Base-by-base conservation (phyloP, 139 green algal species). In the Chlamydomonas schloesseri region DNA sequence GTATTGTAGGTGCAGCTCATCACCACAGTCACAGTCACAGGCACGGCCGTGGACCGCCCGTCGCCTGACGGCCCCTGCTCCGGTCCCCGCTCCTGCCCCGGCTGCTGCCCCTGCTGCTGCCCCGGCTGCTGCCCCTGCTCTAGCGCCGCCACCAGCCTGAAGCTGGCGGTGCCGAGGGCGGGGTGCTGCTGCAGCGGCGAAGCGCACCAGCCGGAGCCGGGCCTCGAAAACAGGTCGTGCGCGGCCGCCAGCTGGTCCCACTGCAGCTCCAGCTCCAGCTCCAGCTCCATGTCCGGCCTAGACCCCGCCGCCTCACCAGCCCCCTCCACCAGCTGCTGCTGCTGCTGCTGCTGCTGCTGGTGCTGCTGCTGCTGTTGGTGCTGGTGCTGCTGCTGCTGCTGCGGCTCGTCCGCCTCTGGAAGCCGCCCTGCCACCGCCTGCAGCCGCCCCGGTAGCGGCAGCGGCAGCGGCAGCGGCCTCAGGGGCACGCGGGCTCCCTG, bases 161-260 rank as follows among this genome's bases (percentile, higher is more conserved):
- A 81, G 31, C 23, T 34, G 33, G 74, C 74, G 8, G 10, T 0
- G 55, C 74, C 74, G 17, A 33, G 42, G 5, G 42, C 74, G 33
- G 74, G 74, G n/a, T 71, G 74, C 55, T 71, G 31, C 74, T 28
- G 53, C 31, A 81, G 55, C 23, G 74, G 55, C 20, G 29, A 33
- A 55, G 50, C 21, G 55, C 1, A 10, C 74, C 74, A 81, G 31
- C 5, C 28, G 33, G 33, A 78, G 71, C 71, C 71, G 42, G 13
- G 50, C 36, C 47, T 24, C 10, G 17, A 15, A 10, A 68, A 70
- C 55, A 81, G 23, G 20, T 53, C 53, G 55, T 81, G 53, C 3
- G 70, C 60, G 31, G 74, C 70, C 55, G 69, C 34, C 65, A 85
- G 77, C 31, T 85, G 79, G 31, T 85, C 79, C 79, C 79, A 85